Base-by-base conservation (phyloP, 2,329 filamentous ascomycete species). In the Teratosphaeria pseudoeucalypti region DNA sequence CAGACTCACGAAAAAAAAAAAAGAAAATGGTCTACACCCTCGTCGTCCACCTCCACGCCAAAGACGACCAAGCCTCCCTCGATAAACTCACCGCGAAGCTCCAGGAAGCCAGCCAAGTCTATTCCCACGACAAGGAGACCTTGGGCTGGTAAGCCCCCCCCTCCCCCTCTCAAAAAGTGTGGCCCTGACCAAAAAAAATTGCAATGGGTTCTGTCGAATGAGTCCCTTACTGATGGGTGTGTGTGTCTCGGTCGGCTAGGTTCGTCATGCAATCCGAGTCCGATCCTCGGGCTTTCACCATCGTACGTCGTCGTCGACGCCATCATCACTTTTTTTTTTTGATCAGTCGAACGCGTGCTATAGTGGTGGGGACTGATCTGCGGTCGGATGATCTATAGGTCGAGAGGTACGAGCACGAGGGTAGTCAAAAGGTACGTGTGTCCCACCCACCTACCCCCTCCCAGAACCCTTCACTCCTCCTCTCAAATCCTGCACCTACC, bases 231-330 rank as follows among this genome's bases (percentile, higher is more conserved):
- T 56, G 47, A 57, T 57, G 23, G 23, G 23, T 5, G 27, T 54
- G 12, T 34, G 4, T n/a, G n/a, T n/a, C n/a, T n/a, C n/a, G n/a
- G n/a, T n/a, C n/a, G 16, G 27, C 12, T 49, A 90, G 87, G 87
- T 84, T 88, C 73, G 87, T 90, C 63, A 90, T 90, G 87, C 87
- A 90, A 76, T 85, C 85, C 67, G 80, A 84, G 60, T 78, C 82
- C 67, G 87, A 90, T 71, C 79, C 80, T 53, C 79, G 85, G 60
- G 83, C 85, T 56, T 90, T 90, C 74, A 88, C 85, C 55, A 88
- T 90, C 67, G 86, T 62, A 59, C 19, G 52, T 23, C 23, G 23
- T 23, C 23, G 23, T 23, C 23, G 23, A 23, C 23, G 2, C 23
- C 23, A 23, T 23, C 23, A 23, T 23, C 23, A 23, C 23, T 23